phyloP scores from a whole-genome alignment of 345 rosid species.

The Litchi chinensis region DNA sequence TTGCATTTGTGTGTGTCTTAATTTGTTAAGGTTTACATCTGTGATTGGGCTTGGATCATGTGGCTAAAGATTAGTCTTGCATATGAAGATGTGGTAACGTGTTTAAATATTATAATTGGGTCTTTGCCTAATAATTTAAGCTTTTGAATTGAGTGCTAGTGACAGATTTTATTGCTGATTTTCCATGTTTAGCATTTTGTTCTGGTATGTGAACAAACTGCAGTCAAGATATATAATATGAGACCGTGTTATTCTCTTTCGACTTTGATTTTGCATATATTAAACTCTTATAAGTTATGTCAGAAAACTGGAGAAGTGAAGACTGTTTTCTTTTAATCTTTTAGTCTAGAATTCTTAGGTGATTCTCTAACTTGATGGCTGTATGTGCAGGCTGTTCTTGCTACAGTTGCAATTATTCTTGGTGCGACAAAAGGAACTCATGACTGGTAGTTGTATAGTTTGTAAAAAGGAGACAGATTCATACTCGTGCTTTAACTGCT shows the following conservation, averaged over 20 bases:
- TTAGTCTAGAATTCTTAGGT: background rate
- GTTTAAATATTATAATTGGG: background rate
- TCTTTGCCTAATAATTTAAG: background rate
- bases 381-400: conserved; percentile 72
- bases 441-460: conserved; percentile 48
- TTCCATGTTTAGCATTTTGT: background rate
- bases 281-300: background rate
- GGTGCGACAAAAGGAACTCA: conserved; percentile 63
- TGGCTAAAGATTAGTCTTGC: background rate
- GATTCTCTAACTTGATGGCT: background rate
- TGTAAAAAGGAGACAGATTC: background rate
- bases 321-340: background rate
- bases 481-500: background rate
- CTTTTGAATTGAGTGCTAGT: background rate
- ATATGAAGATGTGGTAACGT: too few relatives aligned
- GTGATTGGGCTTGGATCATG: background rate
- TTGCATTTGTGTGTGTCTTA: background rate
- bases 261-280: background rate
- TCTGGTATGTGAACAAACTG: background rate
- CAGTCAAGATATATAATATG: background rate
- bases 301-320: background rate
- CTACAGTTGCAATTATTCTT: conserved; percentile 64
- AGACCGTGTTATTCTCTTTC: background rate
- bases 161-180: background rate
- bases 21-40: background rate